phyloP scores from a whole-genome alignment of 2,329 filamentous ascomycete species.

The Botrytis squamosa region DNA sequence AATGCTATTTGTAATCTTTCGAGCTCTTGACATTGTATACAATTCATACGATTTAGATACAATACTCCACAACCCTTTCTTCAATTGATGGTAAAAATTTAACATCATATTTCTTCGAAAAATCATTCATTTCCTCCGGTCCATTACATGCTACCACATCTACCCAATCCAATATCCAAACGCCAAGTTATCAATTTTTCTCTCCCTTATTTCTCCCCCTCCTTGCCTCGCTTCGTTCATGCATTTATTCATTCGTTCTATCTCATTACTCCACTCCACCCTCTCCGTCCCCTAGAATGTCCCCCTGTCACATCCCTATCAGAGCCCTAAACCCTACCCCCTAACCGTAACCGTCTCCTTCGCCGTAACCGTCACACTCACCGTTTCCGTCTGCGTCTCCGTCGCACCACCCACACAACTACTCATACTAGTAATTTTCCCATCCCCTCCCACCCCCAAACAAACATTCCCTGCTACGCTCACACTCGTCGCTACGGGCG shows the following conservation, averaged over 20 bases:
- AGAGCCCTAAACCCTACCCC: background rate
- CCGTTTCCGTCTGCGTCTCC: background rate
- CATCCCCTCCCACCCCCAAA: background rate
- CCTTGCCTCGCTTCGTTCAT: accelerated
- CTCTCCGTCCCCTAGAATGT: background rate
- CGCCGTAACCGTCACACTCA: background rate
- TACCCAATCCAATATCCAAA: background rate
- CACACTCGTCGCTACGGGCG: background rate
- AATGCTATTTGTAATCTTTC: background rate
- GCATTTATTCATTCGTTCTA: background rate
- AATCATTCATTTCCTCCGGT: background rate
- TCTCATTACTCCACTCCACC: background rate
- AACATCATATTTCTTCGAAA: background rate
- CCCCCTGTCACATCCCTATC: background rate
- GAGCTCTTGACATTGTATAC: background rate
- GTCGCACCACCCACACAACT: conserved; percentile 1
- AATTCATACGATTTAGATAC: background rate
- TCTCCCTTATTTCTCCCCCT: too few species aligned
- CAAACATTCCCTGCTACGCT: background rate
- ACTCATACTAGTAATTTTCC: background rate
- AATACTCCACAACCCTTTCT: background rate
- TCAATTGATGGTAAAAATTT: too few species aligned
- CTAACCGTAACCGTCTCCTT: conserved; percentile 6
- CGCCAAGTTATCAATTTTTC: background rate
- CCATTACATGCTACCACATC: background rate